A percentile compares a stretch with the other conserved stretches of the same genome.
phyloP scores from a whole-genome alignment of 2,329 filamentous ascomycete species.

The Ophiostoma triangulosporum region DNA sequence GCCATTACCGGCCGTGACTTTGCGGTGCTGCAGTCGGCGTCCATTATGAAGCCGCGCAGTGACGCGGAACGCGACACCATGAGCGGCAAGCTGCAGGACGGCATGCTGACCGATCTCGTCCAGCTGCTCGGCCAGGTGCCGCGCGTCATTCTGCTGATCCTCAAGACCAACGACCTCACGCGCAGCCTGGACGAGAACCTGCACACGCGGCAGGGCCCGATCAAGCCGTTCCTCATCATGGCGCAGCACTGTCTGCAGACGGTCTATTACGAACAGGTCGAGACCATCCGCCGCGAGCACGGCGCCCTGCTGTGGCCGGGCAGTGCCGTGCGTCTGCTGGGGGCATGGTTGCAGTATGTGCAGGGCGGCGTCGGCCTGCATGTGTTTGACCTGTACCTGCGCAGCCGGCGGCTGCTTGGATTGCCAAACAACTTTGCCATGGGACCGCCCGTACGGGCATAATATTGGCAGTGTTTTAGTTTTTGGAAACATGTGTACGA shows the following conservation, averaged over 20 bases:
- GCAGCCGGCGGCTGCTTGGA: conserved; percentile 35
- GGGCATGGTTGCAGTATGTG: conserved; percentile 44
- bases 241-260: conserved; percentile 55
- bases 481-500: too few species aligned
- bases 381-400: conserved; percentile 48
- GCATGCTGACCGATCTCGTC: conserved; percentile 77
- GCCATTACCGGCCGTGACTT: conserved; percentile 94
- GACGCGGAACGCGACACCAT: conserved; percentile 76
- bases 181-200: conserved; percentile 85
- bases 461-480: neutral
- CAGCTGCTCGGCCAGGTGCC: conserved; percentile 80
- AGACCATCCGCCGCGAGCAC: conserved; percentile 34
- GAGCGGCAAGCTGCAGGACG: conserved; percentile 69
- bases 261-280: conserved; percentile 51
- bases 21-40: conserved; percentile 52
- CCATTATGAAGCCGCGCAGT: conserved; percentile 41
- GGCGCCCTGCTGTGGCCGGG: conserved; percentile 46
- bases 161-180: conserved; percentile 96
- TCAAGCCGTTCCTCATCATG: conserved; percentile 53
- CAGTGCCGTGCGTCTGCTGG: conserved; percentile 39
- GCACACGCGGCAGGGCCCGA: conserved; percentile 55
- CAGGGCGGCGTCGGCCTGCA: conserved; percentile 50
- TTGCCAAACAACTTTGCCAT: conserved; percentile 6
- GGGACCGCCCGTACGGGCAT: neutral
- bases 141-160: conserved; percentile 79